Conservation (phyloP, 176 grass and related monocot species). For the Alloteropsis semialata region DNA sequence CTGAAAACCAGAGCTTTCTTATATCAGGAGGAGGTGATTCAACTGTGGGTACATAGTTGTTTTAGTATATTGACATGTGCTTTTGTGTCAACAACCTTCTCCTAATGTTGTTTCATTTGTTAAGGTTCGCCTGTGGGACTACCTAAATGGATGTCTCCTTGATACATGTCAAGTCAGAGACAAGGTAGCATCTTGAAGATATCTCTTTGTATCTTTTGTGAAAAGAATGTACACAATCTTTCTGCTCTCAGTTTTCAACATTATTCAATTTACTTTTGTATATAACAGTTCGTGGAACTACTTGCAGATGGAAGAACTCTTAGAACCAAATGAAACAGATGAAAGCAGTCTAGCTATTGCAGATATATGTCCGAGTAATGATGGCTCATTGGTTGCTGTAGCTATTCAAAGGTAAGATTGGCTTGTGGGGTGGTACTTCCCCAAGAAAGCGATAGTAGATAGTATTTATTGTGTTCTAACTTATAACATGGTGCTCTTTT, state of each 20-base stretch:
- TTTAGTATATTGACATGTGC: constrained; percentile 8
- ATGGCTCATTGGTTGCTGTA: constrained; percentile 70
- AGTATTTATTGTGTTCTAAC: constrained; percentile 20
- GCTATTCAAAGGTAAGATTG: constrained; percentile 72
- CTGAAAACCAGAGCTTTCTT: constrained; percentile 52
- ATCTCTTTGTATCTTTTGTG: neutral
- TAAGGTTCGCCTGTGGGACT: constrained; percentile 92
- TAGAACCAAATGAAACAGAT: constrained; percentile 42
- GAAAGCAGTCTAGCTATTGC: constrained; percentile 59
- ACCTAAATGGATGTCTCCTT: constrained; percentile 71
- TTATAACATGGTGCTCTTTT: constrained; percentile 10
- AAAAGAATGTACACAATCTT: neutral
- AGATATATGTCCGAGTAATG: constrained; percentile 57
- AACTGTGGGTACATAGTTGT: constrained; percentile 56
- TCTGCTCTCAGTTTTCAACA: neutral
- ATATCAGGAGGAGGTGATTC: constrained; percentile 95
- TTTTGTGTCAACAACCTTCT: neutral
- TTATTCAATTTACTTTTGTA: neutral
- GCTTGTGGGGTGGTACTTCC: neutral
- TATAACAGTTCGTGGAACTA: constrained; percentile 19
- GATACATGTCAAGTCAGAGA: constrained; percentile 68
- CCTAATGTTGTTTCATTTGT: constrained; percentile 23
- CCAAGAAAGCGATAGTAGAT: constrained; percentile 26
- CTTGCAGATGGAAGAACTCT: constrained; percentile 46
- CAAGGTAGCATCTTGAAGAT: constrained; percentile 51